Percentiles rank a stretch among this genome's conserved stretches.
Conservation (phyloP, 257 asterid genomes). For the Solanum ahanhuiri region DNA sequence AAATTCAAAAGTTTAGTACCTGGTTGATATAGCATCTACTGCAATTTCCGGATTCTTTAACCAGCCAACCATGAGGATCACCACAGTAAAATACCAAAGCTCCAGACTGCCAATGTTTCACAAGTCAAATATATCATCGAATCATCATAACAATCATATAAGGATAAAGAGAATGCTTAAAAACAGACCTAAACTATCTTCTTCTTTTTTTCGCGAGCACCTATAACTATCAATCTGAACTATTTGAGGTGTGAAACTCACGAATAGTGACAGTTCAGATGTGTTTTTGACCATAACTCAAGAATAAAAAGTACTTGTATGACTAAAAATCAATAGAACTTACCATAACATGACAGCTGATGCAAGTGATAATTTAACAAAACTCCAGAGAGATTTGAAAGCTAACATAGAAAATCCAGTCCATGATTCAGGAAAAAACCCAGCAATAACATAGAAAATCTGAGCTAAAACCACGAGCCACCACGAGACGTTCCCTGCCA, state of each 20-base stretch:
- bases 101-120: constrained; percentile 48
- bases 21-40: constrained; percentile 70
- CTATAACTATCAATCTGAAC: neutral
- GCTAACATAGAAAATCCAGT: constrained; percentile 65
- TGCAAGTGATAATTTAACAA: constrained; percentile 67
- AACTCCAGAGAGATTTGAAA: constrained; percentile 43
- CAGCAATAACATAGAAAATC: constrained; percentile 53
- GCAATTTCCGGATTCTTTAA: constrained; percentile 67
- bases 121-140: neutral
- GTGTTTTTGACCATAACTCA: neutral
- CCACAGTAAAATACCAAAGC: constrained; percentile 63
- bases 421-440: constrained; percentile 71
- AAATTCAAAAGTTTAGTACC: constrained; percentile 20
- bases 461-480: constrained; percentile 69
- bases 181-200: neutral
- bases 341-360: constrained; percentile 89
- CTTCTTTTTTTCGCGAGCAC: rapidly evolving
- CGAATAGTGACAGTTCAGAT: too few relatives aligned
- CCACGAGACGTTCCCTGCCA: constrained; percentile 77
- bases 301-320: neutral
- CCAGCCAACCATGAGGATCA: constrained; percentile 80
- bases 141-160: neutral
- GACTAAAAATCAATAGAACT: constrained; percentile 3
- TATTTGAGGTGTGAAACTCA: neutral
- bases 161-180: neutral